Percentiles rank a stretch among this genome's conserved stretches.
Conservation (phyloP, 805 yeast species). For the Myxozyma monticola region DNA sequence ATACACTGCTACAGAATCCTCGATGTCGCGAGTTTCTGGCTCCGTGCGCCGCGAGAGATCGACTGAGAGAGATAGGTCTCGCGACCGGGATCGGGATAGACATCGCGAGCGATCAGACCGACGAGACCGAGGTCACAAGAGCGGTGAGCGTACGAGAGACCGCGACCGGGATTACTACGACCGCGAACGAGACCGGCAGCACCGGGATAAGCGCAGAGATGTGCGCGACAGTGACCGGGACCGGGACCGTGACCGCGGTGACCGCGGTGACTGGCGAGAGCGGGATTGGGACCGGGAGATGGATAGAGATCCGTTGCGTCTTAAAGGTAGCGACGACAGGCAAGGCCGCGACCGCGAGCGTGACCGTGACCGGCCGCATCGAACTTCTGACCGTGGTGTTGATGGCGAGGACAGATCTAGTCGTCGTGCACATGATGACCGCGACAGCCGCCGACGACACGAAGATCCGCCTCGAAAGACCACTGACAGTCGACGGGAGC, state of each 20-base stretch:
- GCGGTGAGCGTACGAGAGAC: neutral
- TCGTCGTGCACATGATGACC: neutral
- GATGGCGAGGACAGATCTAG: neutral
- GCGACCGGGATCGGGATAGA: constrained; percentile 9
- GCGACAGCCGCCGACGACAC: neutral
- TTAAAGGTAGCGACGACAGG: too few species aligned
- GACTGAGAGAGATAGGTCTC: constrained; percentile 2
- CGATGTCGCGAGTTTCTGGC: too few species aligned
- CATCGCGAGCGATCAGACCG: neutral
- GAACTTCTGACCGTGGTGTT: too few species aligned
- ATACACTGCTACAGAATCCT: too few species aligned
- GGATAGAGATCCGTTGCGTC: neutral
- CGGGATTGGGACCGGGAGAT: neutral
- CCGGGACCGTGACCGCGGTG: constrained; percentile 3
- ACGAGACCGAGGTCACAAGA: neutral
- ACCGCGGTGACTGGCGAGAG: neutral
- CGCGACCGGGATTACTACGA: constrained; percentile 1
- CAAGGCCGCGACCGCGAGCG: neutral
- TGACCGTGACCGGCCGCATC: neutral
- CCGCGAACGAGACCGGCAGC: constrained; percentile 15
- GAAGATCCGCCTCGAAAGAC: too few species aligned
- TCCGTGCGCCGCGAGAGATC: too few species aligned
- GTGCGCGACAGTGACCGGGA: constrained; percentile 5
- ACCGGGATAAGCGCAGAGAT: constrained; percentile 4
- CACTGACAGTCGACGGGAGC: too few species aligned